Evolutionary conservation across 2,329 filamentous ascomycete genomes (phyloP).

Genomic region (Chrysosphaeria jannelii): DNA sequence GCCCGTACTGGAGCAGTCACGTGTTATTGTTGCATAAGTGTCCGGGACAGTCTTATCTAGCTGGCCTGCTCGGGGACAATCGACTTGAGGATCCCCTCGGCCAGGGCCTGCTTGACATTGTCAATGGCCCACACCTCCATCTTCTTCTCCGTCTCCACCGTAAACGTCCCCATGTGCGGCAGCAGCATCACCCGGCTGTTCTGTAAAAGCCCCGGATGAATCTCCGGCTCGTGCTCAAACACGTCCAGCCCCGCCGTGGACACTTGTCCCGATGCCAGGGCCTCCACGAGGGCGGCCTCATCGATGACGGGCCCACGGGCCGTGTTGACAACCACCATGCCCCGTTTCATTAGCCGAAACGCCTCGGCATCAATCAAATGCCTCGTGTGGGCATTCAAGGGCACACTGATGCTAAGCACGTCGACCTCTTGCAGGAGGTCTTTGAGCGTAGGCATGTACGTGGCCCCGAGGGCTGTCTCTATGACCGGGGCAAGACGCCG

Average conservation of each 20-base stretch:
- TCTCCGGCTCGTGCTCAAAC: slow-evolving; percentile 20
- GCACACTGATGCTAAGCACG: slow-evolving; percentile 20
- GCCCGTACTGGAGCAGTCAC: too few species aligned
- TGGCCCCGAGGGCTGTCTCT: slow-evolving; percentile 16
- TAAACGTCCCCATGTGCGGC: slow-evolving; percentile 71
- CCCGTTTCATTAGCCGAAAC: slow-evolving; percentile 17
- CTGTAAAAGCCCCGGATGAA: slow-evolving; percentile 39
- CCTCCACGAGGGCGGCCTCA: slow-evolving; percentile 16
- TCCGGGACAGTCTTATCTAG: too few species aligned
- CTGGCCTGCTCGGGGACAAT: slow-evolving; percentile 5
- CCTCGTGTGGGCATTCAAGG: slow-evolving; percentile 10
- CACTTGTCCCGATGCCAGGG: slow-evolving; percentile 15
- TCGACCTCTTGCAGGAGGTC: slow-evolving; percentile 15
- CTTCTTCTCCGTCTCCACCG: slow-evolving; percentile 21
- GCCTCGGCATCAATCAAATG: slow-evolving; percentile 13
- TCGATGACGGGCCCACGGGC: slow-evolving; percentile 21
- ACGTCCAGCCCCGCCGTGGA: slow-evolving; percentile 19
- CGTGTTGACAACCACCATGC: slow-evolving; percentile 22
- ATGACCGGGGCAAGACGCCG: slow-evolving; percentile 13
- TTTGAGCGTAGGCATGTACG: slow-evolving; percentile 15
- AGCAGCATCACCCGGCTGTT: slow-evolving; percentile 47
- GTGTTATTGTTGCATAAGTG: too few species aligned
- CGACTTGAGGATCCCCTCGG: slow-evolving; percentile 2
- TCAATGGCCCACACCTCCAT: slow-evolving; percentile 5
- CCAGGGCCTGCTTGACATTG: slow-evolving; percentile 6